Evolutionary conservation across 208 protist genomes (phyloP).

Genomic region (Phytomonas francai): DNA sequence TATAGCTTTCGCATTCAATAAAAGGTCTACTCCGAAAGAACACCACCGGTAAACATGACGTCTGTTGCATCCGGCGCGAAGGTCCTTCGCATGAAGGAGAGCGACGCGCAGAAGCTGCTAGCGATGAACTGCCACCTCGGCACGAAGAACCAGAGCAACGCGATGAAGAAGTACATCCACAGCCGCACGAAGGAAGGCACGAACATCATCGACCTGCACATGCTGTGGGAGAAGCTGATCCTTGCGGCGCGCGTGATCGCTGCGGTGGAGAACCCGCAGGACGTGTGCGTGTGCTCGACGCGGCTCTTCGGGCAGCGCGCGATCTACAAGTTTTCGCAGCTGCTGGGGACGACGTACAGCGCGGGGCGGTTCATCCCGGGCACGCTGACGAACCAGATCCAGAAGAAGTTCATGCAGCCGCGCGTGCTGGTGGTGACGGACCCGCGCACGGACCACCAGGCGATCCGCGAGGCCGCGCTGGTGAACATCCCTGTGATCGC

Average conservation of each 20-base stretch:
- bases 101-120: slow-evolving; percentile 96
- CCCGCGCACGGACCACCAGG: slow-evolving; percentile 94
- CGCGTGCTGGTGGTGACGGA: slow-evolving; percentile 97
- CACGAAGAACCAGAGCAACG: slow-evolving; percentile 85
- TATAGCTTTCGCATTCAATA: slow-evolving; percentile 33
- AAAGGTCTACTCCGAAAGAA: slow-evolving; percentile 31
- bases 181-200: slow-evolving; percentile 82
- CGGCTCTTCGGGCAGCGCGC: slow-evolving; percentile 93
- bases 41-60: not conserved
- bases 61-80: slow-evolving; percentile 62
- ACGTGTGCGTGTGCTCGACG: slow-evolving; percentile 95
- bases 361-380: slow-evolving; percentile 96
- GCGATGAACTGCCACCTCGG: slow-evolving; percentile 94
- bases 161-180: slow-evolving; percentile 96
- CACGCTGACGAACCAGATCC: slow-evolving; percentile 99
- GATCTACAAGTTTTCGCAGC: slow-evolving; percentile 97
- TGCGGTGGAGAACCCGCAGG: slow-evolving; percentile 97
- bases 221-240: slow-evolving; percentile 99
- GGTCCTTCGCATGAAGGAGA: slow-evolving; percentile 73
- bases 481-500: slow-evolving; percentile 99
- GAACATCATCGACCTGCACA: slow-evolving; percentile 97
- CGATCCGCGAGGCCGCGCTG: slow-evolving; percentile 95
- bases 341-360: slow-evolving; percentile 90
- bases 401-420: slow-evolving; percentile 97
- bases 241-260: slow-evolving; percentile 98